Conservation (phyloP, 306 rosid species). For the Lathyrus tuberosus region DNA sequence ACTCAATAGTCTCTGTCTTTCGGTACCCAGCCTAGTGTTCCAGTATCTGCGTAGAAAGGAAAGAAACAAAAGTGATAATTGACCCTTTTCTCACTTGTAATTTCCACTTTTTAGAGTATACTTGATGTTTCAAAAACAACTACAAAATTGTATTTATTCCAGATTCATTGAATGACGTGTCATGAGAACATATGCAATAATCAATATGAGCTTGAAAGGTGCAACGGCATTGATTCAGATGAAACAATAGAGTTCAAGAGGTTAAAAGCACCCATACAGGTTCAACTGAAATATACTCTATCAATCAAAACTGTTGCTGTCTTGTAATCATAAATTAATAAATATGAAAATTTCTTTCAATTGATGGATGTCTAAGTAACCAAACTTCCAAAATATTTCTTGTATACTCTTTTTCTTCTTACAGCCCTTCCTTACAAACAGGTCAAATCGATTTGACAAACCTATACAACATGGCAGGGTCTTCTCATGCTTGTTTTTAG, state of each 20-base stretch:
- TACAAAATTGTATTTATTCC: conserved; percentile 6
- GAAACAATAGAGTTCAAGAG: conserved; percentile 24
- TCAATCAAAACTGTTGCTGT: neutral
- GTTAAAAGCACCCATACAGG: conserved; percentile 26
- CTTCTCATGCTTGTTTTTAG: too few species aligned
- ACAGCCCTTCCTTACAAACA: too few species aligned
- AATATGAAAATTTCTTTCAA: neutral
- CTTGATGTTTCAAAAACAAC: neutral
- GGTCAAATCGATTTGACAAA: too few species aligned
- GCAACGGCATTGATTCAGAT: conserved; percentile 13
- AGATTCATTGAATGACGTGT: conserved; percentile 19
- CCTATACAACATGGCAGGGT: too few species aligned
- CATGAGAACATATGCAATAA: conserved; percentile 16
- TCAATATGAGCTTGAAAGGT: neutral
- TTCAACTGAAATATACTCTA: conserved; percentile 11
- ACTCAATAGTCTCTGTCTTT: conserved; percentile 79
- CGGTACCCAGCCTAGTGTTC: conserved; percentile 93
- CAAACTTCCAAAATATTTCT: too few species aligned
- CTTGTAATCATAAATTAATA: conserved; percentile 4
- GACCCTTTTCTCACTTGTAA: conserved; percentile 6
- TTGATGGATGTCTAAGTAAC: neutral
- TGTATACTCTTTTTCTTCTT: too few species aligned
- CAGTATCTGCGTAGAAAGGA: conserved; percentile 70
- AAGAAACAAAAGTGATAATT: conserved; percentile 28
- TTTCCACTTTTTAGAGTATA: conserved; percentile 17